phyloP scores from a whole-genome alignment of 2,329 filamentous ascomycete species.

The Fusarium oligoseptatum region DNA sequence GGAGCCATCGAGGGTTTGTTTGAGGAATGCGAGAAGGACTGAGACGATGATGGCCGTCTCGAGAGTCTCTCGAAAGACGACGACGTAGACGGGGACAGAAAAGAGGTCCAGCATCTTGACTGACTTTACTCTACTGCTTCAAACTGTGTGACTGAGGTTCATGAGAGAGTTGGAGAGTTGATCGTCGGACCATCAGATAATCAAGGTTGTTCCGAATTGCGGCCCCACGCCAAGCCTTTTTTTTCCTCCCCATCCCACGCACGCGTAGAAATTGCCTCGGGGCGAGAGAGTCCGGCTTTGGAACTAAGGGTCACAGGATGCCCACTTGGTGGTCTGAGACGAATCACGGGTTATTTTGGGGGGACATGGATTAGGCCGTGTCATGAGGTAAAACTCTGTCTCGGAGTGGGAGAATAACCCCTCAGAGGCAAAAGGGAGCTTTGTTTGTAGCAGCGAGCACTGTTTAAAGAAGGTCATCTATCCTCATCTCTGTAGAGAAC shows the following conservation, averaged over 20 bases:
- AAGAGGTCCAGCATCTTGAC: constrained; percentile 74
- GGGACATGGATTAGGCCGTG: constrained; percentile 10
- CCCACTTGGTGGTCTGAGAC: constrained; percentile 28
- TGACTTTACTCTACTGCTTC: not conserved
- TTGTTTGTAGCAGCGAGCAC: too few relatives aligned
- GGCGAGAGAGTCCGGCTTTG: constrained; percentile 9
- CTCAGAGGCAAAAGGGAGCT: not conserved
- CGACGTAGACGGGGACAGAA: constrained; percentile 87
- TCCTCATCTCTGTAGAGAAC: not conserved
- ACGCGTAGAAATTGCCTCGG: constrained; percentile 32
- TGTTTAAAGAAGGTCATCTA: not conserved
- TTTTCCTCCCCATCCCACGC: not conserved
- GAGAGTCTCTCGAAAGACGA: constrained; percentile 87
- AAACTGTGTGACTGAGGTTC: not conserved
- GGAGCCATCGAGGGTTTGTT: constrained; percentile 79
- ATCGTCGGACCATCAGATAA: constrained; percentile 35
- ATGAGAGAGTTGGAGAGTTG: not conserved
- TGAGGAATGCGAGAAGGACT: constrained; percentile 85
- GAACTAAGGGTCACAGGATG: constrained; percentile 36
- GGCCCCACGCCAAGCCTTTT: constrained; percentile 25
- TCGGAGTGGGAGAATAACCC: not conserved
- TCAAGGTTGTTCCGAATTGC: constrained; percentile 12
- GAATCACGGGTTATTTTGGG: constrained; percentile 23
- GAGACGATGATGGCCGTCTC: constrained; percentile 90
- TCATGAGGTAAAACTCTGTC: constrained; percentile 30